A percentile compares a stretch with the other conserved stretches of the same genome.
Evolutionary conservation across 208 protist species (phyloP).

Genomic region (Leptomonas pyrrhocoris): DNA sequence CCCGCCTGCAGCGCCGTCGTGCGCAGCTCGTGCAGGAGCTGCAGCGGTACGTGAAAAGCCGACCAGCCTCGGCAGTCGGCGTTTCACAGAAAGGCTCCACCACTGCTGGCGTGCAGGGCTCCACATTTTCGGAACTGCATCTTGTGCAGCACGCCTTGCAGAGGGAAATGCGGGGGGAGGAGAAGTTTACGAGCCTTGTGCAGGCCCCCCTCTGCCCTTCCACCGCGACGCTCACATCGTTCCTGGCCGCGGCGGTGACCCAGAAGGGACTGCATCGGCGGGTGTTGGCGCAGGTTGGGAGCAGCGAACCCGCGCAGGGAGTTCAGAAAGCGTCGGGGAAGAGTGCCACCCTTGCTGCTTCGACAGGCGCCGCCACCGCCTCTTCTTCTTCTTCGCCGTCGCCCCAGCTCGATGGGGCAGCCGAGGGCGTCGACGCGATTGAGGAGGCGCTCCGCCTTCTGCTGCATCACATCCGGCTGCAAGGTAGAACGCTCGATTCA

Average conservation of each 20-base stretch:
- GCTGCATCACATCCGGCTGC: slow-evolving; percentile 3
- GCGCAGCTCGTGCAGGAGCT: slow-evolving; percentile 40
- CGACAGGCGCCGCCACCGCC: no score
- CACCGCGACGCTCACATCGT: slow-evolving; percentile 6
- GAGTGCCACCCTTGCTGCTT: no score
- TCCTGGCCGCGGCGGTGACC: slow-evolving; percentile 35
- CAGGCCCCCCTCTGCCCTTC: slow-evolving; percentile 38
- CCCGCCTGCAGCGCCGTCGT: slow-evolving; percentile 43
- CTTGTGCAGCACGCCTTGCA: slow-evolving; percentile 21
- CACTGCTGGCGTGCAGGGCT: neutral
- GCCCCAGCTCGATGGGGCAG: neutral
- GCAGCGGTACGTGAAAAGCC: slow-evolving; percentile 26
- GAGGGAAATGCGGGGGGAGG: slow-evolving; percentile 27
- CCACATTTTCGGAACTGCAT: slow-evolving; percentile 8
- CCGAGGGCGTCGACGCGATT: slow-evolving; percentile 21
- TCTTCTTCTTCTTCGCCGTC: neutral
- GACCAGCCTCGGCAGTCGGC: neutral
- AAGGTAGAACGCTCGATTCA: neutral
- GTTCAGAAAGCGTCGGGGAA: neutral
- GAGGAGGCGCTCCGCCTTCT: slow-evolving; percentile 27
- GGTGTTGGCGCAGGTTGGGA: slow-evolving; percentile 24
- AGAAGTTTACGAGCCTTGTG: slow-evolving; percentile 20
- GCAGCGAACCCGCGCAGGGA: neutral
- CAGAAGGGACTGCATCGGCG: slow-evolving; percentile 29
- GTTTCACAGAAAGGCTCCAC: neutral